Conservation (phyloP, 768 basidiomycete species). For the Boletus rufocinnamomeus region DNA sequence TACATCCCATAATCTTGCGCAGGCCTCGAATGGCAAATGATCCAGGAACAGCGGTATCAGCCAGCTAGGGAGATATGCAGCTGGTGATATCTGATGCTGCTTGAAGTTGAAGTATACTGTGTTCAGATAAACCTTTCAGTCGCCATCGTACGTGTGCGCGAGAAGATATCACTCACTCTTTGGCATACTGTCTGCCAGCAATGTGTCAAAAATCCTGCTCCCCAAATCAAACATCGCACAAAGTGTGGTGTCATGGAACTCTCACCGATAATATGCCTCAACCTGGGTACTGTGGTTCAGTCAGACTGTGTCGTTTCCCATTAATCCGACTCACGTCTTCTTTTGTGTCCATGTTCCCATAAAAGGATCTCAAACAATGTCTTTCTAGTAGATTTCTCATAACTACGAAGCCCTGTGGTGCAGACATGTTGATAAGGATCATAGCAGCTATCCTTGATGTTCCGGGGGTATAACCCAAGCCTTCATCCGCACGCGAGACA, state of each 20-base stretch:
- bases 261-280: constrained; percentile 87
- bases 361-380: constrained; percentile 84
- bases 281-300: constrained; percentile 50
- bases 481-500: constrained; percentile 80
- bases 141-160: background rate
- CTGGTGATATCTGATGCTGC: constrained; percentile 86
- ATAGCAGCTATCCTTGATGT: constrained; percentile 80
- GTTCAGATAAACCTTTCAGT: constrained; percentile 1
- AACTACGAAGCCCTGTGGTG: constrained; percentile 72
- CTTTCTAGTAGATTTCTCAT: constrained; percentile 86
- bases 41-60: constrained; percentile 76
- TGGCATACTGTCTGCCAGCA: constrained; percentile 91
- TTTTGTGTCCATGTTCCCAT: constrained; percentile 64
- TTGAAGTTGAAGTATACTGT: constrained; percentile 94
- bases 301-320: constrained; percentile 27
- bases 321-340: constrained; percentile 67
- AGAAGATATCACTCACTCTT: constrained; percentile 58
- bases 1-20: constrained; percentile 88
- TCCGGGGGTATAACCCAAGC: constrained; percentile 71
- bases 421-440: constrained; percentile 81
- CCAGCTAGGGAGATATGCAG: constrained; percentile 84
- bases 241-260: background rate
- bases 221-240: constrained; percentile 15
- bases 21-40: constrained; percentile 89
- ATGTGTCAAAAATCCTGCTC: constrained; percentile 83